These are phyloP conservation scores for Penicillium psychrofluorescens DNA, from an alignment of 495 filamentous ascomycete species.

Conservation along the genomic window DNA sequence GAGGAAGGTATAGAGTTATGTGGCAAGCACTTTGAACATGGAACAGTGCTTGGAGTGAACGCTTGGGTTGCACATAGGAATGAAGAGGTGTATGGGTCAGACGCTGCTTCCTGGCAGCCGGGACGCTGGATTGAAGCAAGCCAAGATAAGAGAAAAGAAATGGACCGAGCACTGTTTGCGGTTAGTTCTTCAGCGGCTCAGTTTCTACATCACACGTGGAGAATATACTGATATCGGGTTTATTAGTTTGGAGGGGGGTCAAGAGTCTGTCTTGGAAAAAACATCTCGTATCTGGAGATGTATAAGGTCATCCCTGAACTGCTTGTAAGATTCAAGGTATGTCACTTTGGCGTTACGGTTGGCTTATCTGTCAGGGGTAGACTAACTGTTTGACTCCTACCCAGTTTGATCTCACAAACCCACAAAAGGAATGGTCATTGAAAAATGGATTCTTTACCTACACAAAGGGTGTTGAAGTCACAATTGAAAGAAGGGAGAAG, in stretches of 20 bases:
- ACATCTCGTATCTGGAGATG: slow-evolving; percentile 23
- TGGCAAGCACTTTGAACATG: slow-evolving; percentile 3
- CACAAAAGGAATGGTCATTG: background rate
- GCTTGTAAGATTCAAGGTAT: slow-evolving; percentile 10
- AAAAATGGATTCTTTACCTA: slow-evolving; percentile 1
- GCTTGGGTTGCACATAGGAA: slow-evolving; percentile 4
- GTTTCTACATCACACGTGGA: background rate
- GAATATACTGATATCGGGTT: background rate
- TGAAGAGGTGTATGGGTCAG: slow-evolving; percentile 11
- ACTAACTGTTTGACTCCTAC: background rate
- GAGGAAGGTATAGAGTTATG: slow-evolving; percentile 18
- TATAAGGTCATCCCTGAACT: slow-evolving; percentile 22
- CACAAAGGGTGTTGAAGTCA: background rate
- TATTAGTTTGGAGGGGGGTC: slow-evolving; percentile 20
- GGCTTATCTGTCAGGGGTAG: background rate
- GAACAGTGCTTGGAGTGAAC: slow-evolving; percentile 8
- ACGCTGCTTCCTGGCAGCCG: slow-evolving; percentile 14
- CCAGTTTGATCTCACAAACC: background rate
- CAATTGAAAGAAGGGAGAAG: background rate
- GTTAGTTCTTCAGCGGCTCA: slow-evolving; percentile 6
- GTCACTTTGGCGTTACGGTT: background rate
- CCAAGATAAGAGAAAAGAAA: slow-evolving; percentile 1
- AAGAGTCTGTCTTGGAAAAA: slow-evolving; percentile 20
- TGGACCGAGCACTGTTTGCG: slow-evolving; percentile 12
- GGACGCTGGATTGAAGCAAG: slow-evolving; percentile 12